A percentile compares a stretch with the other conserved stretches of the same genome.
These are phyloP conservation scores for Teratosphaeria pseudoeucalypti DNA, from an alignment of 2,329 filamentous ascomycete genomes.

Conservation along the genomic window DNA sequence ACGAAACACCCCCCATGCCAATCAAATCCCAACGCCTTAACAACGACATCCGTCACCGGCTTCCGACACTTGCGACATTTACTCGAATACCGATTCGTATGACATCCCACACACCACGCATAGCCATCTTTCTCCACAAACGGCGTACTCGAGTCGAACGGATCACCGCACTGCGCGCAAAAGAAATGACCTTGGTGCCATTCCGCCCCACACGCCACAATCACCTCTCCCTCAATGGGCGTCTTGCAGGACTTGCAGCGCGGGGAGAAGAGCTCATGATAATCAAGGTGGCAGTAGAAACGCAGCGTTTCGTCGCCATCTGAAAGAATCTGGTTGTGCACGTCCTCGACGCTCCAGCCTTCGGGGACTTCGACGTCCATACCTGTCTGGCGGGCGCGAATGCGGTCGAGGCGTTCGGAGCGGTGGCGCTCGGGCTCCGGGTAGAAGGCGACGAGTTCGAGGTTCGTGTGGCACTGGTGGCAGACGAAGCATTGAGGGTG, in stretches of 20 bases:
- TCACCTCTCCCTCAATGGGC: constrained; percentile 88
- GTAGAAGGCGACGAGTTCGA: constrained; percentile 94
- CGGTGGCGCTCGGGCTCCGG: constrained; percentile 72
- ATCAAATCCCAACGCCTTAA: constrained; percentile 78
- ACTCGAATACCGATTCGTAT: constrained; percentile 80
- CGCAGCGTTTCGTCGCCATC: constrained; percentile 65
- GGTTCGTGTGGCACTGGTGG: constrained; percentile 71
- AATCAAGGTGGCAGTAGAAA: constrained; percentile 98
- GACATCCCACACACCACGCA: constrained; percentile 90
- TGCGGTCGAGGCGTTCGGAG: constrained; percentile 61
- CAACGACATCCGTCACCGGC: constrained; percentile 80
- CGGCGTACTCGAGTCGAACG: constrained; percentile 53
- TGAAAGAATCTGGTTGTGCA: constrained; percentile 19
- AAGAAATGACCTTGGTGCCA: constrained; percentile 99
- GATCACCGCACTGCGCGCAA: constrained; percentile 94
- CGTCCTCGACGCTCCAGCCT: constrained; percentile 48
- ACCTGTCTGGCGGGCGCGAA: constrained; percentile 48
- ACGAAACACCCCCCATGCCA: constrained; percentile 93
- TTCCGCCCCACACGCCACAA: constrained; percentile 85
- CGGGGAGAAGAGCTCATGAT: constrained; percentile 87
- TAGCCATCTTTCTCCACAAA: constrained; percentile 98
- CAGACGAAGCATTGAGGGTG: constrained; percentile 91
- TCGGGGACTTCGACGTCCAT: constrained; percentile 46
- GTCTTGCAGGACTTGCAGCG: constrained; percentile 94
- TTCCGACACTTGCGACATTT: constrained; percentile 79